Evolutionary conservation across 352 stramenopile genomes (phyloP), one percentile per base, ranked within the genome.

Genomic region (Globisporangium solare): DNA sequence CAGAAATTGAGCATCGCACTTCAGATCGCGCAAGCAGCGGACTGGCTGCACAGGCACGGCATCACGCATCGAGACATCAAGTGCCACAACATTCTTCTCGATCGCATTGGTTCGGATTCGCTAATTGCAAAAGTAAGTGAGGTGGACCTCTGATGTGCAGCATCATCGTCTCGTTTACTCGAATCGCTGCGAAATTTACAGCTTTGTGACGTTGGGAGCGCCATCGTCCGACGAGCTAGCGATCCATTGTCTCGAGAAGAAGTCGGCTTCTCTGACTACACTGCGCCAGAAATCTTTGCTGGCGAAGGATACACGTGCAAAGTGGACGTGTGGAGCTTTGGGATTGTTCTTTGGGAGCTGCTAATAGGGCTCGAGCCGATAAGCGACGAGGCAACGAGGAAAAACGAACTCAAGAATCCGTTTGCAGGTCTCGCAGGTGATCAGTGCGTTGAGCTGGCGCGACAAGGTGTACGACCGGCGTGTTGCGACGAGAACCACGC

Each of bases 31-130:
- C 42, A 54, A 24, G 69, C 58, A 15, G 47, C 78, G 15, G 61
- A 57, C 12, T 76, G 64, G 60, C 49, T 81, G 32, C 71, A 81
- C 51, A 40, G 47, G 2, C 60, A 70, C 43, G 42, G 67, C 49
- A 58, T 81, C 24, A 62, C 78, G 13, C 71, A 81, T 55, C 71
- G 71, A 6, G 70, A 81, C 47, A 62, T 81, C 45, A 81, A 81
- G 58, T 61, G 55, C 11, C 64, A 76, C 49, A 81, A 81, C 48
- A 72, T 81, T 43, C 58, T 81, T 21, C 31, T 78, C 37, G 54
- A 41, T 49, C 47, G 22, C 32, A 51, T 52, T 15, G 18, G 56
- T 17, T 41, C 32, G 5, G 37, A 41, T 6, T 17, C 11, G 6
- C 47, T 47, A 59, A 55, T 63, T 13, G 54, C 50, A 40, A 79